A percentile compares a stretch with the other conserved stretches of the same genome.
phyloP scores from a whole-genome alignment of 2,329 filamentous ascomycete species.

The Dactylellina leptospora region DNA sequence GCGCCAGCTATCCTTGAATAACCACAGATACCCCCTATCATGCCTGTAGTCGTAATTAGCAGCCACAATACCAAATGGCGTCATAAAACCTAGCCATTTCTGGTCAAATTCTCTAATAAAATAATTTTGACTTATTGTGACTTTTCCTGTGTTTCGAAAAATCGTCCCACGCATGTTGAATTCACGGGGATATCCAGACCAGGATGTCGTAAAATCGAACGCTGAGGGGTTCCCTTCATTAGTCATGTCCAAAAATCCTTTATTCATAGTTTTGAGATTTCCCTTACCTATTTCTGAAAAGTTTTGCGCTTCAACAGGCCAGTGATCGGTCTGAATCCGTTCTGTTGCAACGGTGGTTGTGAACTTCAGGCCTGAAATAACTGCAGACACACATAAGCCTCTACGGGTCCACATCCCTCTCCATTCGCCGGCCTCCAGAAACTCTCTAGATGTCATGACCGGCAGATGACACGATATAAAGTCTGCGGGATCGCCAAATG shows the following conservation, averaged over 20 bases:
- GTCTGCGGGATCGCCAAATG: background rate
- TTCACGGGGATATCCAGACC: slow-evolving; percentile 1
- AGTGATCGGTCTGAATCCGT: background rate
- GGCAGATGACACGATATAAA: slow-evolving; percentile 36
- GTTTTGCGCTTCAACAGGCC: too few relatives aligned
- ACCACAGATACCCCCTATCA: slow-evolving; percentile 34
- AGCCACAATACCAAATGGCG: slow-evolving; percentile 38
- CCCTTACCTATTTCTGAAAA: background rate
- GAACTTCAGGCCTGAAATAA: background rate
- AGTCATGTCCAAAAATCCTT: too few relatives aligned
- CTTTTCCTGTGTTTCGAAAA: slow-evolving; percentile 27
- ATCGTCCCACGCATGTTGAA: slow-evolving; percentile 22
- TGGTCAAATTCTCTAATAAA: background rate
- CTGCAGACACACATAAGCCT: slow-evolving; percentile 2
- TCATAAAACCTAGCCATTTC: slow-evolving; percentile 31
- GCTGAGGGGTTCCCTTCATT: background rate
- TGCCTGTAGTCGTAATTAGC: background rate
- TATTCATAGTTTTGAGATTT: background rate
- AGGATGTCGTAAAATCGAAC: background rate
- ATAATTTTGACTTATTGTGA: slow-evolving; percentile 14
- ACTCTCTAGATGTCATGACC: slow-evolving; percentile 17
- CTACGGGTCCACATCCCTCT: slow-evolving; percentile 13
- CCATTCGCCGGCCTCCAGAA: slow-evolving; percentile 26
- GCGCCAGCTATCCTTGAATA: slow-evolving; percentile 42
- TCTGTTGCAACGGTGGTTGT: background rate